phyloP scores from a whole-genome alignment of 768 basidiomycete species.

The Pleurotus ostreatus region DNA sequence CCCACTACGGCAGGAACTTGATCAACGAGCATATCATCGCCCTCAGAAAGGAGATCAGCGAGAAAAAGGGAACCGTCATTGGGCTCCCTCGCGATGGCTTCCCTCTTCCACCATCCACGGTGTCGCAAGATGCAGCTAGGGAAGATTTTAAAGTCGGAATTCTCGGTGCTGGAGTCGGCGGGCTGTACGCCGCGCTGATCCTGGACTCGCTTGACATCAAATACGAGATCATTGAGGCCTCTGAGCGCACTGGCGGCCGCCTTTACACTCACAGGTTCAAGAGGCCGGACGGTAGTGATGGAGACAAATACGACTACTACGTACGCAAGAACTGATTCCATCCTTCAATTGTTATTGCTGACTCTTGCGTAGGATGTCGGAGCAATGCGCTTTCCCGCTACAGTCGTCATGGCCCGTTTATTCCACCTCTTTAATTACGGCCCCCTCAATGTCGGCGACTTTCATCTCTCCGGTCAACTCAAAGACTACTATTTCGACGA shows the following conservation, averaged over 20 bases:
- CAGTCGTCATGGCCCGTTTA: conserved; percentile 24
- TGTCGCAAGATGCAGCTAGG: background rate
- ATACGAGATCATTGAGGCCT: conserved; percentile 44
- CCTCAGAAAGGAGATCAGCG: background rate
- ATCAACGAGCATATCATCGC: background rate
- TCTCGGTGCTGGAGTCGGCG: conserved; percentile 31
- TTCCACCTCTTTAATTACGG: conserved; percentile 24
- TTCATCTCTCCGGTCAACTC: conserved; percentile 6
- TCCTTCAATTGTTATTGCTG: background rate
- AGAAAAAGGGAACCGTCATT: background rate
- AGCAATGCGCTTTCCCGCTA: conserved; percentile 36
- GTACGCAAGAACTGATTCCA: conserved; percentile 16
- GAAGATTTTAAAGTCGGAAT: conserved; percentile 23
- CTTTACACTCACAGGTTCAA: conserved; percentile 39
- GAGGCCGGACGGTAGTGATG: conserved; percentile 10
- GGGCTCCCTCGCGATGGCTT: background rate
- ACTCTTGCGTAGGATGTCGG: conserved; percentile 28
- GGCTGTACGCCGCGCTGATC: conserved; percentile 41
- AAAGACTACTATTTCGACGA: background rate
- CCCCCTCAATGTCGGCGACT: conserved; percentile 17
- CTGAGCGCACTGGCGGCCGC: conserved; percentile 36
- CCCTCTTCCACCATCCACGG: background rate
- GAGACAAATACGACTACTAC: conserved; percentile 29
- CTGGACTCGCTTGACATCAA: conserved; percentile 35
- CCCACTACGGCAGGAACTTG: conserved; percentile 7